Conservation (phyloP, 2,329 filamentous ascomycete species). For the Pseudophaeomoniella oleicola region DNA sequence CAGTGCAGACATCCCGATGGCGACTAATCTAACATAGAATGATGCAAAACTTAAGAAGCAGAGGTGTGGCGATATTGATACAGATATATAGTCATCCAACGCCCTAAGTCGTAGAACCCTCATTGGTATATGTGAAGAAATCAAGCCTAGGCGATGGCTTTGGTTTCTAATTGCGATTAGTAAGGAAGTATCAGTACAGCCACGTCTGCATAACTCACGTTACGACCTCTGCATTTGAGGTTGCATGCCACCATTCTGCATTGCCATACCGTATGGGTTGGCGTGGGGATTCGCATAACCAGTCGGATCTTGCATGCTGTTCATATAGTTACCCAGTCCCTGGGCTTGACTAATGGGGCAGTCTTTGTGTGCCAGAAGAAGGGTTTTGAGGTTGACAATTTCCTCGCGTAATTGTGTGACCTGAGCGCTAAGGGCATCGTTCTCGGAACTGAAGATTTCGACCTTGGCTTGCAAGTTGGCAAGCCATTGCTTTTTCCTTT, state of each 20-base stretch:
- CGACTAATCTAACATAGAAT: background rate
- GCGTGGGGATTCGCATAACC: slow-evolving; percentile 18
- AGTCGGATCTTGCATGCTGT: slow-evolving; percentile 15
- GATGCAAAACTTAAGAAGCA: background rate
- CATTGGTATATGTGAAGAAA: no score
- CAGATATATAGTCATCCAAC: no score
- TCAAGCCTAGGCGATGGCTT: no score
- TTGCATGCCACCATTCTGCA: slow-evolving; percentile 18
- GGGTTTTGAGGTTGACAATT: slow-evolving; percentile 84
- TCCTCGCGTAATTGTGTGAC: slow-evolving; percentile 80
- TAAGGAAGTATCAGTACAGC: no score
- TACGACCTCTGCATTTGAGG: slow-evolving; percentile 12
- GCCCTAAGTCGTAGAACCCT: no score
- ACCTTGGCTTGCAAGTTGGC: slow-evolving; percentile 90
- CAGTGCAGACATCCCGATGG: no score
- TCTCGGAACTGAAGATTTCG: slow-evolving; percentile 82
- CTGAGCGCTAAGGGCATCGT: slow-evolving; percentile 71
- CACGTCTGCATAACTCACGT: no score
- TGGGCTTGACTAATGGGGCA: slow-evolving; percentile 86
- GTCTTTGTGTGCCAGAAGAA: slow-evolving; percentile 88
- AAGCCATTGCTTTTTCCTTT: slow-evolving; percentile 98
- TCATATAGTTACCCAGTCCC: slow-evolving; percentile 40
- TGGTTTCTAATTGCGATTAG: no score
- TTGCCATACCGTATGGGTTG: slow-evolving; percentile 27
- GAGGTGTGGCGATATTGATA: background rate